phyloP scores from a whole-genome alignment of 2,329 filamentous ascomycete genomes.

The Coniochaeta sp. region DNA sequence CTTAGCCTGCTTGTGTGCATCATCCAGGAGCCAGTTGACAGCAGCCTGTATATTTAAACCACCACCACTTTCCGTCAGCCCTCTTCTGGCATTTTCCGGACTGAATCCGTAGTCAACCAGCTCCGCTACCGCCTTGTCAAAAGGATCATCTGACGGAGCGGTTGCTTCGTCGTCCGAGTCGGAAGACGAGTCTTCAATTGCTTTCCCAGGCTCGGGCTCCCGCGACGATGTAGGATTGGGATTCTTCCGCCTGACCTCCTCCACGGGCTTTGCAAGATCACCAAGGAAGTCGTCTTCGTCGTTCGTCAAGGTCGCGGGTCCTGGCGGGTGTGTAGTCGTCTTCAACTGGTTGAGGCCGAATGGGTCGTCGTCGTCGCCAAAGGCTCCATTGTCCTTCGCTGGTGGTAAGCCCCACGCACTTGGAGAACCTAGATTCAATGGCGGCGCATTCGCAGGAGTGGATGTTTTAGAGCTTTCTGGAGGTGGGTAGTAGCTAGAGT shows the following conservation, averaged over 20 bases:
- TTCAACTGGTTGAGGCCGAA: slow-evolving; percentile 70
- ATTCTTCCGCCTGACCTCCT: slow-evolving; percentile 38
- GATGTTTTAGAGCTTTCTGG: slow-evolving; percentile 31
- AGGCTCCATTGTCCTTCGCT: slow-evolving; percentile 20
- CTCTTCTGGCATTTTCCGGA: slow-evolving; percentile 71
- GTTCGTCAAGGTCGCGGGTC: slow-evolving; percentile 3
- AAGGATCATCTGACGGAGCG: slow-evolving; percentile 47
- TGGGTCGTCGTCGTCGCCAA: slow-evolving; percentile 63
- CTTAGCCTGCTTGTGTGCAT: slow-evolving; percentile 78
- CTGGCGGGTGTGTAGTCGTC: slow-evolving; percentile 19
- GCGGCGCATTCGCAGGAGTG: slow-evolving; percentile 35
- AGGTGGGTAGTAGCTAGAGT: slow-evolving; percentile 57
- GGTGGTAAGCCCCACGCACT: slow-evolving; percentile 41
- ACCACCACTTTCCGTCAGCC: slow-evolving; percentile 70
- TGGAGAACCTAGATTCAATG: slow-evolving; percentile 44
- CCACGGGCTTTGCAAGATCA: slow-evolving; percentile 56
- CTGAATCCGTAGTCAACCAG: slow-evolving; percentile 94
- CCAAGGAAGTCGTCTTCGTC: slow-evolving; percentile 50
- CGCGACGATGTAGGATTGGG: slow-evolving; percentile 19
- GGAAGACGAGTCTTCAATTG: slow-evolving; percentile 43
- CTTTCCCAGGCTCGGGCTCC: slow-evolving; percentile 45
- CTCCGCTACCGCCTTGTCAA: slow-evolving; percentile 77
- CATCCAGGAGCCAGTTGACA: slow-evolving; percentile 81
- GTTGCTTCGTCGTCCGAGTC: slow-evolving; percentile 34
- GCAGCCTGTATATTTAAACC: slow-evolving; percentile 78